These are phyloP conservation scores for Sphaerulina vaccinii DNA, from an alignment of 2,329 filamentous ascomycete species.

Conservation along the genomic window DNA sequence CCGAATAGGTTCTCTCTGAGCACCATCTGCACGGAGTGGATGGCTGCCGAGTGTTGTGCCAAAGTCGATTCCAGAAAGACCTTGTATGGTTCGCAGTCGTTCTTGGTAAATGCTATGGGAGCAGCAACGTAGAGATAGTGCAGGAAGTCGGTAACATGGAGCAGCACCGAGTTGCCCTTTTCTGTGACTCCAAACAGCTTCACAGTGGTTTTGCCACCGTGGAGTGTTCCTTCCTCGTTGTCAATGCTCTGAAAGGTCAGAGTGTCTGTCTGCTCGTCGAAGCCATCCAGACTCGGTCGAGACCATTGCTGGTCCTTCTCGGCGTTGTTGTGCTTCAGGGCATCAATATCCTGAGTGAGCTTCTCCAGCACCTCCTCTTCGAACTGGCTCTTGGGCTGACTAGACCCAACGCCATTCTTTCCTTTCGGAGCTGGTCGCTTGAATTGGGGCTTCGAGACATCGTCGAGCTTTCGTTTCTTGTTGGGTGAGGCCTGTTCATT, in stretches of 20 bases:
- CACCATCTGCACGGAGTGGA: slow-evolving; percentile 77
- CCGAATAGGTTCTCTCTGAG: slow-evolving; percentile 90
- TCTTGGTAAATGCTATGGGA: slow-evolving; percentile 73
- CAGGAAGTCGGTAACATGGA: slow-evolving; percentile 93
- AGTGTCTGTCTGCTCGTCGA: slow-evolving; percentile 63
- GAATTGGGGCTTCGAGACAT: slow-evolving; percentile 56
- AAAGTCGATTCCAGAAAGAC: slow-evolving; percentile 76
- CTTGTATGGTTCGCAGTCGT: slow-evolving; percentile 76
- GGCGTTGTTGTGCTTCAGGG: slow-evolving; percentile 78
- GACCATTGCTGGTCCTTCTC: slow-evolving; percentile 96
- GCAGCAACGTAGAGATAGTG: slow-evolving; percentile 95
- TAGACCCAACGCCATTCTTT: slow-evolving; percentile 62
- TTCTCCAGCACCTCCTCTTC: slow-evolving; percentile 94
- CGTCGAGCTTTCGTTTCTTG: slow-evolving; percentile 84
- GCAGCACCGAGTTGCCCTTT: slow-evolving; percentile 82
- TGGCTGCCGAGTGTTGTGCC: slow-evolving; percentile 68
- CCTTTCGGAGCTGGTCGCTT: slow-evolving; percentile 53
- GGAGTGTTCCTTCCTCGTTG: slow-evolving; percentile 80
- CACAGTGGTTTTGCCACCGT: slow-evolving; percentile 73
- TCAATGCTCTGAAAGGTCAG: slow-evolving; percentile 97
- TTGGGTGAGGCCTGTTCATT: slow-evolving; percentile 53
- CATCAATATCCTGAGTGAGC: slow-evolving; percentile 87
- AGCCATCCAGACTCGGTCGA: slow-evolving; percentile 60
- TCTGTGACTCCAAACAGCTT: slow-evolving; percentile 93
- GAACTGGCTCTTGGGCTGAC: slow-evolving; percentile 84